Base-by-base conservation (phyloP, 163 green algal genomes). In the Scenedesmus sp. region DNA sequence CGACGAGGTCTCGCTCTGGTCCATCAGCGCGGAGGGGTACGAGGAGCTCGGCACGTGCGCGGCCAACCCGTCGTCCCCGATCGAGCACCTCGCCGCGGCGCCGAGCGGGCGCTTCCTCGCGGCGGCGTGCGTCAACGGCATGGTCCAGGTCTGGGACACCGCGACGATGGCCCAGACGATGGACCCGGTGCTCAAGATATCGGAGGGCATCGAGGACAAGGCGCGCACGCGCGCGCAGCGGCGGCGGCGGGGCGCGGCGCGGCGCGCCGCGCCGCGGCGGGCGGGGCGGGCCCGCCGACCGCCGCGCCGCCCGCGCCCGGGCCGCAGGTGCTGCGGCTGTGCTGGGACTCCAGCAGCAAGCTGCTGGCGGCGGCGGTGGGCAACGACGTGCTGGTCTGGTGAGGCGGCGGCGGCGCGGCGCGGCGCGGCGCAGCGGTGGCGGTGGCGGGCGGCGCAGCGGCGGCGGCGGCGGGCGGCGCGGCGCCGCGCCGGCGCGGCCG, bases 361-460 rank as follows among this genome's bases (percentile, higher is more conserved):
- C 64, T 85, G 42, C 54, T 87, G 63, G 82, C 82, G 14, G 82
- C 82, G 14, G 74, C 66, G 10, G 64, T 73, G 0, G 62, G 67
- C 50, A 75, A 83, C n/a, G 63, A 76, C 2, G 82, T 75, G 18
- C 65, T 85, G 0, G 57, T 87, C 6, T 87, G 82, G 82, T 86
- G 28, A 69, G 77, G 34, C 14, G 33, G 39, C 39, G 10, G 39
- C 39, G 10, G 39, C 7, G 39, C 10, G 39, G 39, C 39, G 39
- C 39, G 6, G 39, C 39, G 7, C 6, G 39, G 7, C 6, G 39
- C 39, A 47, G 33, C 18, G 39, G 39, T 47, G 39, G 39, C 39
- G 39, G 7, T 47, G 39, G 7, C 39, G 14, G 53, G 5, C 10
- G 53, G 9, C 10, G 53, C 60, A 50, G 60, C 60, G n/a, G 29